Evolutionary conservation across 2,329 filamentous ascomycete genomes (phyloP).

Genomic region (Raffaelea albimanens): DNA sequence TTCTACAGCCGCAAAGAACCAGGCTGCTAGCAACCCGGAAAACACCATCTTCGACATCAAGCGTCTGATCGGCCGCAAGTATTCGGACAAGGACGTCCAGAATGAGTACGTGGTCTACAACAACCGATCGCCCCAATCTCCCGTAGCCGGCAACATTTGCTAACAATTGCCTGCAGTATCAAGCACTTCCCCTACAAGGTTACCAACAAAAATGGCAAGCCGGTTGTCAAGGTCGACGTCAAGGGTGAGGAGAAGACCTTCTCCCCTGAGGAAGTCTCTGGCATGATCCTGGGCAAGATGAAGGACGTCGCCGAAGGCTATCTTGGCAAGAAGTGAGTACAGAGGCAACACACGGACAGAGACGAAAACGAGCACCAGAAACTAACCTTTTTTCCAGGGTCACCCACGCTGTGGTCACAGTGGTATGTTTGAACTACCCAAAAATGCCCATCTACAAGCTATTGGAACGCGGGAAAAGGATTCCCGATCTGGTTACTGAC

Average conservation of each 20-base stretch:
- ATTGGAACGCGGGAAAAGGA: no score
- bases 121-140: no score
- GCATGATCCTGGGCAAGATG: conserved; percentile 55
- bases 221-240: conserved; percentile 65
- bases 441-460: no score
- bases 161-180: conserved; percentile 31
- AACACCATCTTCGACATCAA: conserved; percentile 77
- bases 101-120: conserved; percentile 42
- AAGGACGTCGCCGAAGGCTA: conserved; percentile 62
- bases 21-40: conserved; percentile 70
- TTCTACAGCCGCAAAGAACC: conserved; percentile 68
- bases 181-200: conserved; percentile 99
- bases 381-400: no score
- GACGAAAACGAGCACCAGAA: no score
- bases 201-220: conserved; percentile 81
- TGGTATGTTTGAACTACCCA: conserved; percentile 28
- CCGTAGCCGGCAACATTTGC: not conserved
- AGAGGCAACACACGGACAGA: no score
- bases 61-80: conserved; percentile 83
- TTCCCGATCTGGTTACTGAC: not conserved
- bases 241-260: conserved; percentile 44
- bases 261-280: conserved; percentile 52
- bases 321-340: conserved; percentile 73
- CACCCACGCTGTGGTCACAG: conserved; percentile 83
- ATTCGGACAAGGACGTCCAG: conserved; percentile 76